Evolutionary conservation across 768 basidiomycete genomes (phyloP).

Genomic region (Mycena sanguinolenta): DNA sequence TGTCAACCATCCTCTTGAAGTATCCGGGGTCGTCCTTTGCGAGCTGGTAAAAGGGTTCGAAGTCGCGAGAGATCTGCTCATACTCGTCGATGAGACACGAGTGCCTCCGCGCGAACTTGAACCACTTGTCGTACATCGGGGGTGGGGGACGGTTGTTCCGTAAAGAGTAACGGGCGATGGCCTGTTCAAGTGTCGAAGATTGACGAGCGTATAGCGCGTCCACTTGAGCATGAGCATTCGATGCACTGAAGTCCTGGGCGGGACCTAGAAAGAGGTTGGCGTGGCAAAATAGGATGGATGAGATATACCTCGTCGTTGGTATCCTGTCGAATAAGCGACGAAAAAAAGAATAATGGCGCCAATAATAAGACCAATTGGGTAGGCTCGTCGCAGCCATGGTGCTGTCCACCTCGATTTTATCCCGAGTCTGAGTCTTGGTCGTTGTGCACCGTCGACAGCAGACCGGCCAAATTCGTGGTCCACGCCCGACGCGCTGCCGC

Average conservation of each 20-base stretch:
- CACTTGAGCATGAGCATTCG: background rate
- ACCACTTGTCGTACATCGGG: constrained; percentile 35
- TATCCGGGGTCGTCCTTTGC: constrained; percentile 32
- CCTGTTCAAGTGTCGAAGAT: constrained; percentile 31
- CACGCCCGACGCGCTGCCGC: constrained; percentile 3
- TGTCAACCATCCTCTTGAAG: constrained; percentile 33
- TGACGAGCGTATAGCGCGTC: constrained; percentile 26
- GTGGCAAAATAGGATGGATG: background rate
- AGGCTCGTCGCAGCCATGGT: background rate
- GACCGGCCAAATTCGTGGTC: constrained; percentile 24
- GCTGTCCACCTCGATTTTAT: no score
- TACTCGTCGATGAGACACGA: constrained; percentile 40
- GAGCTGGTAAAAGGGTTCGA: constrained; percentile 38
- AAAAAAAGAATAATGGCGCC: constrained; percentile 1
- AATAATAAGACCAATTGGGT: constrained; percentile 1
- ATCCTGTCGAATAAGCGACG: background rate
- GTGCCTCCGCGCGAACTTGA: constrained; percentile 21
- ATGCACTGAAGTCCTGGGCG: background rate
- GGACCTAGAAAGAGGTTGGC: background rate
- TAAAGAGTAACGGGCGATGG: constrained; percentile 32
- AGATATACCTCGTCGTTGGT: background rate
- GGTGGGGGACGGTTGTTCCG: constrained; percentile 36
- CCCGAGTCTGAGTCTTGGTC: no score
- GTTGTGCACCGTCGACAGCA: constrained; percentile 16
- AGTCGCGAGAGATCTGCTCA: constrained; percentile 36